phyloP scores from a whole-genome alignment of 2,329 filamentous ascomycete genomes.

The Clarireedia paspali region DNA sequence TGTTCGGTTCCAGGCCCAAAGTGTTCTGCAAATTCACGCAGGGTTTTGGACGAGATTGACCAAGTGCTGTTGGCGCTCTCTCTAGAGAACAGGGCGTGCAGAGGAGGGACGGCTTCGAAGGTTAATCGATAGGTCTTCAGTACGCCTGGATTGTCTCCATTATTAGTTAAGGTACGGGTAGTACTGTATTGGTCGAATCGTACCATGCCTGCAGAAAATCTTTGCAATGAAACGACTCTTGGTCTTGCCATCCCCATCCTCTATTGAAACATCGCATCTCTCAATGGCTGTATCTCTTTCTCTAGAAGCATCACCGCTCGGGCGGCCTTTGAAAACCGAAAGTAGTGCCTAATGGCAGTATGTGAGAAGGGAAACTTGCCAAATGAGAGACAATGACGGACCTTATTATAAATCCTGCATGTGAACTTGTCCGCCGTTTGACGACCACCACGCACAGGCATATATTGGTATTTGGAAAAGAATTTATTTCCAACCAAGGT shows the following conservation, averaged over 20 bases:
- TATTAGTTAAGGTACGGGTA: conserved; percentile 1
- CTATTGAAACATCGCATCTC: conserved; percentile 64
- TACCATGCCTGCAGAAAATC: conserved; percentile 66
- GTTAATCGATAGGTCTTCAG: conserved; percentile 71
- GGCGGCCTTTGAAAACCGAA: conserved; percentile 65
- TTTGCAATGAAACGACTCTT: conserved; percentile 69
- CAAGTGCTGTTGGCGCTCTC: conserved; percentile 60
- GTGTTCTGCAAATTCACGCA: conserved; percentile 72
- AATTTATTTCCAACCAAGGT: conserved; percentile 60
- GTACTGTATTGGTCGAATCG: background rate
- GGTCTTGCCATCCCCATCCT: conserved; percentile 58
- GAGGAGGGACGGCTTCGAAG: conserved; percentile 66
- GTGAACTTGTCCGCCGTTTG: conserved; percentile 48
- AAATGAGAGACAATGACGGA: conserved; percentile 24
- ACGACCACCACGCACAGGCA: conserved; percentile 32
- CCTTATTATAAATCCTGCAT: conserved; percentile 67
- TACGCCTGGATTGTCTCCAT: conserved; percentile 41
- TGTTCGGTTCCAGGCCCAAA: conserved; percentile 76
- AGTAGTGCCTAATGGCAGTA: conserved; percentile 48
- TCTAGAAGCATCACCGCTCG: conserved; percentile 47
- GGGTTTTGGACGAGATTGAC: conserved; percentile 62
- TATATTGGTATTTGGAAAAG: conserved; percentile 65
- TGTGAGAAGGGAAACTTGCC: background rate
- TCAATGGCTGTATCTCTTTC: conserved; percentile 66
- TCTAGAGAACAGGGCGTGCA: conserved; percentile 68